These are phyloP conservation scores for Volvariella volvacea DNA, from an alignment of 1,284 basidiomycete genomes.

Conservation along the genomic window DNA sequence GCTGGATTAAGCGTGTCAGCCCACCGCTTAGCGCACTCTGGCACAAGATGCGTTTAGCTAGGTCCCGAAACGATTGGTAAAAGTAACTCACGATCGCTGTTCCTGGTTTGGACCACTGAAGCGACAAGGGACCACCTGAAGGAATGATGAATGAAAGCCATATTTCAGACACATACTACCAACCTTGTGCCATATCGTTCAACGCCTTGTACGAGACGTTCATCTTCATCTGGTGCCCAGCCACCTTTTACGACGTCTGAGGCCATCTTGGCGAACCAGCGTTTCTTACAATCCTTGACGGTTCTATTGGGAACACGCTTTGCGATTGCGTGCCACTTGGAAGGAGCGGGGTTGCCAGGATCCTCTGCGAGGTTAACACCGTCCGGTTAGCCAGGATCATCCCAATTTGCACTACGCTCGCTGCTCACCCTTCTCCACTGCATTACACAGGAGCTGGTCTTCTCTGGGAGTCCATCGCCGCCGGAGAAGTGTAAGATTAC, in stretches of 20 bases:
- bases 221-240: conserved; percentile 52
- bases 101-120: conserved; percentile 43
- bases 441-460: conserved; percentile 45
- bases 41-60: conserved; percentile 10
- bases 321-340: conserved; percentile 55
- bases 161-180: conserved; percentile 7
- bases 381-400: not conserved
- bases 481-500: too few species aligned
- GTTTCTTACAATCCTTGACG: conserved; percentile 54
- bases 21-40: conserved; percentile 56
- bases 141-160: conserved; percentile 5
- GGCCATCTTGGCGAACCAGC: conserved; percentile 56
- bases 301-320: conserved; percentile 51
- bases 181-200: conserved; percentile 45
- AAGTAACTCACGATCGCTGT: conserved; percentile 44
- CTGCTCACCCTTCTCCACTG: conserved; percentile 39
- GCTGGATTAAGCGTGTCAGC: conserved; percentile 50
- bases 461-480: conserved; percentile 50
- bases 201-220: conserved; percentile 46
- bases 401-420: too few species aligned
- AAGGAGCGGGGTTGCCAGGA: conserved; percentile 43
- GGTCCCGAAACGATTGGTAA: conserved; percentile 3
- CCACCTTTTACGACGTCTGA: conserved; percentile 52
- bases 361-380: conserved; percentile 31
- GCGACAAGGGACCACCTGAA: conserved; percentile 50